A percentile compares a stretch with the other conserved stretches of the same genome.
Conservation (phyloP, 2,329 filamentous ascomycete genomes). For the Trichoderma sp. region DNA sequence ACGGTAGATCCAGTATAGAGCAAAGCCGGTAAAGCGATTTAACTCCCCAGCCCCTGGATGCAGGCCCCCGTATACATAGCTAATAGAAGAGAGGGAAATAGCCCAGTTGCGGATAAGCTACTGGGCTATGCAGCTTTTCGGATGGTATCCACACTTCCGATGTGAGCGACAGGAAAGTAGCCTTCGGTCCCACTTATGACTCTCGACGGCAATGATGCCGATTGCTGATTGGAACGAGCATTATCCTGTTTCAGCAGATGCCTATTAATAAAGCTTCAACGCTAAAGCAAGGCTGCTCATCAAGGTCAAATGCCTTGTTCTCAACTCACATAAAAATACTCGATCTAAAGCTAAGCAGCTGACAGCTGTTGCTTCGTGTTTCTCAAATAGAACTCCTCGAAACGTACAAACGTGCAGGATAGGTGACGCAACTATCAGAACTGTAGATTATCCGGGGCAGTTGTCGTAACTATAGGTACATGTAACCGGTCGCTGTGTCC, state of each 20-base stretch:
- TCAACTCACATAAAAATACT: neutral
- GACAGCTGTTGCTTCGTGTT: neutral
- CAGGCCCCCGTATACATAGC: neutral
- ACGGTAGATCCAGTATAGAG: neutral
- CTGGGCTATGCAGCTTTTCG: constrained; percentile 6
- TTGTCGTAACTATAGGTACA: neutral
- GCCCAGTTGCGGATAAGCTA: constrained; percentile 1
- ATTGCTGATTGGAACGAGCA: neutral
- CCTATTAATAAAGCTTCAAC: neutral
- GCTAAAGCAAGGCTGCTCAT: neutral
- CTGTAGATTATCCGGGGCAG: neutral
- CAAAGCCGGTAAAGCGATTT: neutral
- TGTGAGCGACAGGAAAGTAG: neutral
- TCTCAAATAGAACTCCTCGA: neutral
- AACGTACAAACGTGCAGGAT: neutral
- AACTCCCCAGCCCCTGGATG: neutral
- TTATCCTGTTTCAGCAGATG: neutral
- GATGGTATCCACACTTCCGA: constrained; percentile 1
- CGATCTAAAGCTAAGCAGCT: neutral
- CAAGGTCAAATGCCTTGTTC: neutral
- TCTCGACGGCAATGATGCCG: neutral
- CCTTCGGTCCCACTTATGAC: neutral
- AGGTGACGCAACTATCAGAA: neutral
- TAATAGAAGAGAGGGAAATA: neutral
- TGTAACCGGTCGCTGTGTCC: neutral